phyloP scores from a whole-genome alignment of 225 moss, liverwort and hornwort species.

The Lunularia cruciata region DNA sequence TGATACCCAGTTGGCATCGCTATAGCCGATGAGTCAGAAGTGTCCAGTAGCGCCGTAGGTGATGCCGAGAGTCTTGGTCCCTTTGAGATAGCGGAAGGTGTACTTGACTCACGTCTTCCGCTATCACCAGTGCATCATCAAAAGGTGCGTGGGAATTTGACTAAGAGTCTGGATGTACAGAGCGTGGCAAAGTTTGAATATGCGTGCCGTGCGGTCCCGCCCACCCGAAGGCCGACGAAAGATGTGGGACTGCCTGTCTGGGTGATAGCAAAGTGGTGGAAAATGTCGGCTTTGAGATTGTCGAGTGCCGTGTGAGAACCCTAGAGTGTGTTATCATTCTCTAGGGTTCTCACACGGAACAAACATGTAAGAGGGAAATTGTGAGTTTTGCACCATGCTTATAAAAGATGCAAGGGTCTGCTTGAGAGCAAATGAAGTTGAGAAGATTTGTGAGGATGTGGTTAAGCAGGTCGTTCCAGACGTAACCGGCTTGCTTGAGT shows the following conservation, averaged over 20 bases:
- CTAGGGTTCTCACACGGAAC: no score
- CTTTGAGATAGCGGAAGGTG: no score
- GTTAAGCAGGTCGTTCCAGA: constrained; percentile 6
- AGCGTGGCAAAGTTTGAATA: not conserved
- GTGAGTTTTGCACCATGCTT: not conserved
- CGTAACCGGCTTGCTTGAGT: constrained; percentile 1
- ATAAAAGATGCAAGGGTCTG: constrained; percentile 7
- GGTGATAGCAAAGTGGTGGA: not conserved
- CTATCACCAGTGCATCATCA: no score
- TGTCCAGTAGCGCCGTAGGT: no score
- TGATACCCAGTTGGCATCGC: no score
- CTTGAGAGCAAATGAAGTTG: not conserved
- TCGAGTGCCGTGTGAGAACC: not conserved
- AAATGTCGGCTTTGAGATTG: not conserved
- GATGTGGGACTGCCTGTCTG: not conserved
- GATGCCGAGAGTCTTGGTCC: no score
- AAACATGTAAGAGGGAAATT: constrained; percentile 2
- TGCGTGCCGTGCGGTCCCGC: not conserved
- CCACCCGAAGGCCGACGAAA: not conserved
- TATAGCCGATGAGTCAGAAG: no score
- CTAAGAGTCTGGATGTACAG: not conserved
- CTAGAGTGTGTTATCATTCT: not conserved
- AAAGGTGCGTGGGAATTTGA: no score
- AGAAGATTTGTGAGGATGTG: not conserved
- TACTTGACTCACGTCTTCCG: no score